Conservation (phyloP, 164 flowering plant genomes). For the Piper longum region DNA sequence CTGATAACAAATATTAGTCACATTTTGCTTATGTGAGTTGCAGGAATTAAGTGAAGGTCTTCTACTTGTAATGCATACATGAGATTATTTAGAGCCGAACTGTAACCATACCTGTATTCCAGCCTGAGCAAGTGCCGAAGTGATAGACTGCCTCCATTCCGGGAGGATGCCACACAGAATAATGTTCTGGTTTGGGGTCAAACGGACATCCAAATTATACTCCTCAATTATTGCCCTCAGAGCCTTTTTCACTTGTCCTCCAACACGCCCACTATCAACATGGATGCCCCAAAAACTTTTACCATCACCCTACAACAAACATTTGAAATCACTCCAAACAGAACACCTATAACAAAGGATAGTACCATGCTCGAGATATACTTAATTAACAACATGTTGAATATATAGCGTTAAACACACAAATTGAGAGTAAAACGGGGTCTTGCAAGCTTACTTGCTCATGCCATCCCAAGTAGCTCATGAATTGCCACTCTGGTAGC, state of each 20-base stretch:
- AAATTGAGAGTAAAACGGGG: not conserved
- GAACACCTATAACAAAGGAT: not conserved
- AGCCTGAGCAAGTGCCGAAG: conserved; percentile 75
- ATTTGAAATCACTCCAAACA: not conserved
- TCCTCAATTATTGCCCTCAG: conserved; percentile 85
- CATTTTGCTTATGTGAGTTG: not conserved
- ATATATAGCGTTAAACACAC: too few relatives aligned
- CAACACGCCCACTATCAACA: conserved; percentile 92
- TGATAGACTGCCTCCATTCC: conserved; percentile 74
- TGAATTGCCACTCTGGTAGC: conserved; percentile 92
- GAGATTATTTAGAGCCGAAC: not conserved
- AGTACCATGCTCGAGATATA: too few relatives aligned
- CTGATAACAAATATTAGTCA: conserved; percentile 27
- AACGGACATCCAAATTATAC: conserved; percentile 67
- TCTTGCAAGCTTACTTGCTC: conserved; percentile 47
- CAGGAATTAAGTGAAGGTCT: not conserved
- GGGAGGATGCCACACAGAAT: conserved; percentile 66
- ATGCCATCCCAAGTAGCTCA: conserved; percentile 94
- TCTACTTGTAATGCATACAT: not conserved
- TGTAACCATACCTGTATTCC: conserved; percentile 63
- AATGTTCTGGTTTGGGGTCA: conserved; percentile 92
- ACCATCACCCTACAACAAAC: conserved; percentile 62
- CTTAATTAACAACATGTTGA: too few relatives aligned
- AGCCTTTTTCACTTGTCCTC: conserved; percentile 68
- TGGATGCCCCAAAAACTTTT: conserved; percentile 79